Percentiles rank a stretch among this genome's conserved stretches.
phyloP scores from a whole-genome alignment of 2,329 filamentous ascomycete species.

The Chaetoscypha palmicola region DNA sequence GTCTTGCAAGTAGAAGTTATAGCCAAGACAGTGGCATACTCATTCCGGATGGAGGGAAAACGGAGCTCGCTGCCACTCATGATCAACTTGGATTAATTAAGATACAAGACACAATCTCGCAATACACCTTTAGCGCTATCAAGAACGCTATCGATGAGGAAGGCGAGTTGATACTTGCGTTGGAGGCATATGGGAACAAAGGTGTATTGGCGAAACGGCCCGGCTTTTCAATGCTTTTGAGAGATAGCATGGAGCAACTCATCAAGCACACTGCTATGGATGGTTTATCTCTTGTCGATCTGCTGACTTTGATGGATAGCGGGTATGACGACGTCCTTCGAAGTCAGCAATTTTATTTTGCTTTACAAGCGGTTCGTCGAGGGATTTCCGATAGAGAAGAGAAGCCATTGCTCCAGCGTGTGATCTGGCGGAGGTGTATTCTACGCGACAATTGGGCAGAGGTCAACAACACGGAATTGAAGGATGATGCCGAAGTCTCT shows the following conservation, averaged over 20 bases:
- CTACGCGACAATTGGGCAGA: constrained; percentile 77
- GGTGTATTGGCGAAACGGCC: constrained; percentile 50
- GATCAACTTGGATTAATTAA: constrained; percentile 41
- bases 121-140: constrained; percentile 61
- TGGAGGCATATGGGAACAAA: constrained; percentile 49
- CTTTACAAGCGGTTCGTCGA: constrained; percentile 36
- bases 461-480: constrained; percentile 70
- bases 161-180: constrained; percentile 68
- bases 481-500: constrained; percentile 62
- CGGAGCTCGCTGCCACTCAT: constrained; percentile 28
- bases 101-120: constrained; percentile 73
- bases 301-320: constrained; percentile 66
- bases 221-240: constrained; percentile 64
- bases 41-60: constrained; percentile 30
- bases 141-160: constrained; percentile 69
- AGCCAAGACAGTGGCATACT: constrained; percentile 34
- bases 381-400: constrained; percentile 50
- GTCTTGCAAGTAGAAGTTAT: constrained; percentile 52
- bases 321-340: constrained; percentile 40
- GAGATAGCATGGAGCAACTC: constrained; percentile 61
- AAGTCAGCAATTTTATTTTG: constrained; percentile 59
- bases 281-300: constrained; percentile 58
- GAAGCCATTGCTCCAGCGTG: constrained; percentile 45
- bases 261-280: constrained; percentile 67
- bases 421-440: constrained; percentile 86